Evolutionary conservation across 1,139 yeast genomes (phyloP).

Genomic region (Candida labiduridarum): DNA sequence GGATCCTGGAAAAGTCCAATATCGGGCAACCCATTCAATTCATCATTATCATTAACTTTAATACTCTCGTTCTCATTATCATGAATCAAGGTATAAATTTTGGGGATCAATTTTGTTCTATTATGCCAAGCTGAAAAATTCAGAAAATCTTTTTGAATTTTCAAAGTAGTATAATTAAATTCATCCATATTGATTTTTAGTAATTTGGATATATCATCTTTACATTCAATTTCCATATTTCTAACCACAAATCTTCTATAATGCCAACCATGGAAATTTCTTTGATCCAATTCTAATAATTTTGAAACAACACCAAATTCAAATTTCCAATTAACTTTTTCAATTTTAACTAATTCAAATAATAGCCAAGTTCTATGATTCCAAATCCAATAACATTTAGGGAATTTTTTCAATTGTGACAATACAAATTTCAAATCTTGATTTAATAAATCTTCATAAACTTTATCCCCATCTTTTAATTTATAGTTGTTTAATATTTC

Average conservation of each 20-base stretch:
- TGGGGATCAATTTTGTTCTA: constrained; percentile 69
- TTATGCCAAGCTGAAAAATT: constrained; percentile 98
- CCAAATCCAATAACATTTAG: constrained; percentile 98
- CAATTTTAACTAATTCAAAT: constrained; percentile 47
- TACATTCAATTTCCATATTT: constrained; percentile 41
- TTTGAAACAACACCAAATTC: constrained; percentile 73
- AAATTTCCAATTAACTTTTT: constrained; percentile 58
- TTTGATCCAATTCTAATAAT: constrained; percentile 68
- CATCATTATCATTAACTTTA: constrained; percentile 15
- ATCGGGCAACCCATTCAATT: constrained; percentile 16
- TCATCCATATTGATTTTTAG: constrained; percentile 49
- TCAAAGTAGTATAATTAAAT: constrained; percentile 73
- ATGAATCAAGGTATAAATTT: constrained; percentile 35
- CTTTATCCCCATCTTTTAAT: constrained; percentile 16
- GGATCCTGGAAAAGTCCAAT: constrained; percentile 25
- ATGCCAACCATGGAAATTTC: constrained; percentile 97
- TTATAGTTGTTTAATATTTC: constrained; percentile 54
- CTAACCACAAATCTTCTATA: constrained; percentile 76
- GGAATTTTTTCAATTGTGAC: constrained; percentile 61
- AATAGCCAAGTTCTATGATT: constrained; percentile 88
- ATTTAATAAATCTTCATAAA: constrained; percentile 41
- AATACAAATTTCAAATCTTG: constrained; percentile 66
- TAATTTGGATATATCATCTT: constrained; percentile 17
- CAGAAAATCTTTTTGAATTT: constrained; percentile 81
- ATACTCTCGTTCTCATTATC: constrained; percentile 16